Evolutionary conservation across 768 basidiomycete genomes (phyloP).

Genomic region (Russula sp.): DNA sequence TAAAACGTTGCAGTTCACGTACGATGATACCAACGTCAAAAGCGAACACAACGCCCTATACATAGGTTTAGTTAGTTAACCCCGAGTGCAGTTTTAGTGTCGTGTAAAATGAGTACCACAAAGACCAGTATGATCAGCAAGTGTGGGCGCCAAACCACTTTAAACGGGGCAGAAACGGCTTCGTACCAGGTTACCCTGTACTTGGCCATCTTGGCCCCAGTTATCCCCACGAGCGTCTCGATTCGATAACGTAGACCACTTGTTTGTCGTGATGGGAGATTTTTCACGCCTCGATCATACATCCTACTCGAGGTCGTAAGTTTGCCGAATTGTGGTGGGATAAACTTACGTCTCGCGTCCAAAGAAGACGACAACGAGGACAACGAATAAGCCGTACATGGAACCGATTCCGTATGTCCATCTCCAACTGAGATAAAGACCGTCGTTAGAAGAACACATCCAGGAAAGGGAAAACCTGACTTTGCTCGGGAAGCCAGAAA

Average conservation of each 20-base stretch:
- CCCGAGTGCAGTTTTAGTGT: background rate
- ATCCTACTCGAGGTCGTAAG: slow-evolving; percentile 40
- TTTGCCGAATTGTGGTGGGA: background rate
- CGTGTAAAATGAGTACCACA: slow-evolving; percentile 37
- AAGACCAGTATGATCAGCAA: slow-evolving; percentile 46
- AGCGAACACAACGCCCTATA: slow-evolving; percentile 56
- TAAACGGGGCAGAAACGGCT: slow-evolving; percentile 46
- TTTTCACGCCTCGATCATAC: slow-evolving; percentile 53
- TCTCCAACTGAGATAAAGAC: slow-evolving; percentile 44
- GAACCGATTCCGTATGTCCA: slow-evolving; percentile 68
- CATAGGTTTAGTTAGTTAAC: background rate
- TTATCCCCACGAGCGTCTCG: slow-evolving; percentile 60
- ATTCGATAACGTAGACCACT: slow-evolving; percentile 49
- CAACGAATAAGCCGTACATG: slow-evolving; percentile 54
- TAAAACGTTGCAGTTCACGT: slow-evolving; percentile 19
- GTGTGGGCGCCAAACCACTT: slow-evolving; percentile 63
- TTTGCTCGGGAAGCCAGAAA: slow-evolving; percentile 59
- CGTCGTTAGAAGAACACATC: background rate
- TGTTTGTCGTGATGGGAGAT: slow-evolving; percentile 35
- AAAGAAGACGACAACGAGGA: slow-evolving; percentile 55
- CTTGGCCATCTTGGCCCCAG: slow-evolving; percentile 55
- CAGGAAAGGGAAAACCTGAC: slow-evolving; percentile 29
- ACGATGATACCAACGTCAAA: slow-evolving; percentile 64
- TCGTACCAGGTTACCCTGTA: slow-evolving; percentile 54
- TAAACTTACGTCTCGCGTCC: slow-evolving; percentile 60